Evolutionary conservation across 1,284 basidiomycete genomes (phyloP), one percentile per base, ranked within the genome.

Genomic region (Trametes pubescens): DNA sequence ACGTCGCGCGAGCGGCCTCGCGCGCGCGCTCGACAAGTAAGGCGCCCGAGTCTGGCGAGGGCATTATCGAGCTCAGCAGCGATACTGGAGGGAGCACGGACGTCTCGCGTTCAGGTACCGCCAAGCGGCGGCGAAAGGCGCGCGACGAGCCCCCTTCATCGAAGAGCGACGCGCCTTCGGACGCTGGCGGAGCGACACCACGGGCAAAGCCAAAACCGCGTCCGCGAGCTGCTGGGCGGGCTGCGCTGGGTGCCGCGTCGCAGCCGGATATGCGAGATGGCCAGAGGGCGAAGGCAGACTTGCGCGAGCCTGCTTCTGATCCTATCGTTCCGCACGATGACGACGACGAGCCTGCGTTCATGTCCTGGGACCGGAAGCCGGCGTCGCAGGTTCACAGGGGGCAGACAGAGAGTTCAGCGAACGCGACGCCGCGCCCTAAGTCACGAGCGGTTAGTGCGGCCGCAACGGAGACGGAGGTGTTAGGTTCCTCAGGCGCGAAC

Each of bases 11-110:
- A 4, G 40, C 51, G 3, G 18, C 48, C 13, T 34, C 55, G 13
- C 59, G 67, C 13, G 38, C 44, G 4, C 60, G 62, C 8, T 56
- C 52, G 38, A 52, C 46, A 10, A 59, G 60, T 35, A 59, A 47
- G 32, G 26, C 53, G 7, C 26, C 34, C n/a, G 65, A 57, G 21
- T 57, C 62, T 6, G 52, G 26, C 9, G 22, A 24, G 13, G 64
- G 53, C 32, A 43, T 61, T 9, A 65, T 65, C 52, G 59, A 53
- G 7, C 49, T 63, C n/a, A 68, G 60, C 55, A 68, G 64, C 44
- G 67, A 66, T 14, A 57, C 60, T 21, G 57, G 54, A 7, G 57
- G 56, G 6, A 40, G 47, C 47, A 66, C 67, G 11, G 62, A 66
- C 6, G 57, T 57, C 4, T 56, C 60, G 21, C 60, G 60, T 4